phyloP scores from a whole-genome alignment of 768 basidiomycete genomes.

The Collybia sordida region DNA sequence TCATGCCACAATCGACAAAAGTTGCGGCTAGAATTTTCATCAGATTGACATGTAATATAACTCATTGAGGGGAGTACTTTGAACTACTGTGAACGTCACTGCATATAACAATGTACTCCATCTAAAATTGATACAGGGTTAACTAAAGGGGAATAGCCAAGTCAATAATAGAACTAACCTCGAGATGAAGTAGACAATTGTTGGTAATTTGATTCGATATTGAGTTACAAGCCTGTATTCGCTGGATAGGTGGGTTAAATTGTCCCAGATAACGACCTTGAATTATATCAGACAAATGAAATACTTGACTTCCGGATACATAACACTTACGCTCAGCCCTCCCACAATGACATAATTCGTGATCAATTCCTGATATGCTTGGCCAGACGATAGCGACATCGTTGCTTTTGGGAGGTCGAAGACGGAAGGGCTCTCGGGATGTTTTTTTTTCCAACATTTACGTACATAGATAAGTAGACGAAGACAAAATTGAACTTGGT shows the following conservation, averaged over 20 bases:
- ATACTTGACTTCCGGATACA: not conserved
- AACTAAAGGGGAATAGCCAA: no score
- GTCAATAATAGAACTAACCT: constrained; percentile 16
- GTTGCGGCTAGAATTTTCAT: constrained; percentile 3
- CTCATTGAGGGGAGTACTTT: no score
- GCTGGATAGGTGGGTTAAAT: constrained; percentile 17
- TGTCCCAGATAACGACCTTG: constrained; percentile 27
- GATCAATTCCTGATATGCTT: constrained; percentile 21
- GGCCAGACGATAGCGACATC: constrained; percentile 20
- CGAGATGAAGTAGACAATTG: constrained; percentile 24
- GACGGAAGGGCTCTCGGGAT: no score
- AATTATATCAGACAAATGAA: not conserved
- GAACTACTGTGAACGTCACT: no score
- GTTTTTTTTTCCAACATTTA: no score
- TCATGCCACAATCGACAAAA: constrained; percentile 13
- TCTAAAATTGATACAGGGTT: no score
- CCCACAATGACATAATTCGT: constrained; percentile 22
- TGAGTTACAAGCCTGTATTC: constrained; percentile 20
- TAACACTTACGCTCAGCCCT: constrained; percentile 1
- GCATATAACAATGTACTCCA: not conserved
- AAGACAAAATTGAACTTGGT: no score
- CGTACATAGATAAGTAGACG: no score
- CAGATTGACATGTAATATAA: not conserved
- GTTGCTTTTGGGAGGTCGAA: no score
- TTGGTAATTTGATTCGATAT: constrained; percentile 12